These are phyloP conservation scores for Xylariales sp. DNA, from an alignment of 2,329 filamentous ascomycete genomes.

Conservation along the genomic window DNA sequence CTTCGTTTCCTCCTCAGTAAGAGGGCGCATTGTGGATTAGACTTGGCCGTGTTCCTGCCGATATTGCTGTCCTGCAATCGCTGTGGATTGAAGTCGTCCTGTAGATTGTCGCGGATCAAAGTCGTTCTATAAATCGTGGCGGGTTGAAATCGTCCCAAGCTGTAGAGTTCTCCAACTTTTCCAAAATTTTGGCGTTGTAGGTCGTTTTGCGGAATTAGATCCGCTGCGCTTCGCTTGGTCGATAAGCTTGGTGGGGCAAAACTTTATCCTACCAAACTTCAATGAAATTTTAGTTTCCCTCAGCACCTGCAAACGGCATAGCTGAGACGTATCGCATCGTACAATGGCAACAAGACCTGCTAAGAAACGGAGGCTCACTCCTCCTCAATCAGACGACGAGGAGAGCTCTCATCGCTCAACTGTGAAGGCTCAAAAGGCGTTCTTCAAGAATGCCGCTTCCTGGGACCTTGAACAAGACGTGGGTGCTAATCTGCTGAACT, in stretches of 20 bases:
- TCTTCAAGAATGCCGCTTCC: slow-evolving; percentile 69
- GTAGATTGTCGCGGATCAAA: too few species aligned
- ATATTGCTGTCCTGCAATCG: too few species aligned
- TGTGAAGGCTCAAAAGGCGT: slow-evolving; percentile 51
- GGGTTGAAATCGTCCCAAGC: slow-evolving; percentile 1
- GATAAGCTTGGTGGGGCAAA: too few species aligned
- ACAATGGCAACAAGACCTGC: slow-evolving; percentile 44
- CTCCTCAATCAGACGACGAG: slow-evolving; percentile 44
- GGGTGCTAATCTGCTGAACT: too few species aligned
- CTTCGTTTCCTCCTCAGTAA: slow-evolving; percentile 43
- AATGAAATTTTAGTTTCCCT: slow-evolving; percentile 9
- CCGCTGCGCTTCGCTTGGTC: too few species aligned
- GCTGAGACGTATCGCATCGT: neutral
- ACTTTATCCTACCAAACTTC: too few species aligned
- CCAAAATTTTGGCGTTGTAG: slow-evolving; percentile 9
- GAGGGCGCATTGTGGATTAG: slow-evolving; percentile 12
- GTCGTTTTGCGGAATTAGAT: too few species aligned
- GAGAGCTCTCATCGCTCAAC: slow-evolving; percentile 24
- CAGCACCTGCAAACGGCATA: neutral
- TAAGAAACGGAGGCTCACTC: slow-evolving; percentile 56
- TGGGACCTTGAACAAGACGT: slow-evolving; percentile 91
- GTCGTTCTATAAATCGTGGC: too few species aligned
- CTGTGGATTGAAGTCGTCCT: too few species aligned
- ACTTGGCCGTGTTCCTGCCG: neutral
- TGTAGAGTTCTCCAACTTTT: slow-evolving; percentile 8